Percentiles rank a stretch among this genome's conserved stretches.
phyloP scores from a whole-genome alignment of 192 early-diverging fungal species.

The Pilaira anomala region DNA sequence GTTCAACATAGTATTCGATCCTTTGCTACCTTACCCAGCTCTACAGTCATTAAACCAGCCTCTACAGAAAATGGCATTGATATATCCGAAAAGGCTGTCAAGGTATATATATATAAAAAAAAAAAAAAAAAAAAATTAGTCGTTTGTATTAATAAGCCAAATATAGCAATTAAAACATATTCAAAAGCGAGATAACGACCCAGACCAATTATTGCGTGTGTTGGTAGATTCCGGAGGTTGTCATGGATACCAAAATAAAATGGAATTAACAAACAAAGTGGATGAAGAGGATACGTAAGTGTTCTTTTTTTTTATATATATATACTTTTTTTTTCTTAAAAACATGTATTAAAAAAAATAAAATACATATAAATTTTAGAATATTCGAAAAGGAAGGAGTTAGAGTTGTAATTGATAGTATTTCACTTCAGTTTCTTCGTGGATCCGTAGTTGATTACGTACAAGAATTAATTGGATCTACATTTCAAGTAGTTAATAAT shows the following conservation, averaged over 20 bases:
- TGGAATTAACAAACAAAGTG: conserved; percentile 65
- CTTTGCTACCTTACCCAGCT: background rate
- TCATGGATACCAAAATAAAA: conserved; percentile 82
- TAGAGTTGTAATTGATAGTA: conserved; percentile 66
- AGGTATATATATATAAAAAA: conserved; percentile 28
- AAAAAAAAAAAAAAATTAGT: background rate
- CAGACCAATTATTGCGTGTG: conserved; percentile 57
- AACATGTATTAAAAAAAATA: background rate
- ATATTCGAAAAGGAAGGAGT: conserved; percentile 68
- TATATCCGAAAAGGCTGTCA: conserved; percentile 49
- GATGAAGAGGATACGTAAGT: conserved; percentile 67
- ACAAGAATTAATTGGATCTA: conserved; percentile 76
- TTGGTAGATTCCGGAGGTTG: conserved; percentile 84
- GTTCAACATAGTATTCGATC: too few species aligned
- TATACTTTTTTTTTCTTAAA: too few species aligned
- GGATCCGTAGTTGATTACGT: conserved; percentile 78
- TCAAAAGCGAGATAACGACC: conserved; percentile 43
- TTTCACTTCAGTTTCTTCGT: conserved; percentile 69
- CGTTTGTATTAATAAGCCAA: conserved; percentile 2
- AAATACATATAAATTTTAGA: conserved; percentile 22
- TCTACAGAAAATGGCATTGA: conserved; percentile 28
- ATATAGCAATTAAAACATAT: conserved; percentile 54
- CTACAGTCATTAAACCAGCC: conserved; percentile 9
- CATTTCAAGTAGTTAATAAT: conserved; percentile 74
- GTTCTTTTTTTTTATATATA: too few species aligned